phyloP scores from a whole-genome alignment of 2,329 filamentous ascomycete genomes.

The Hymenoscyphus occultus region DNA sequence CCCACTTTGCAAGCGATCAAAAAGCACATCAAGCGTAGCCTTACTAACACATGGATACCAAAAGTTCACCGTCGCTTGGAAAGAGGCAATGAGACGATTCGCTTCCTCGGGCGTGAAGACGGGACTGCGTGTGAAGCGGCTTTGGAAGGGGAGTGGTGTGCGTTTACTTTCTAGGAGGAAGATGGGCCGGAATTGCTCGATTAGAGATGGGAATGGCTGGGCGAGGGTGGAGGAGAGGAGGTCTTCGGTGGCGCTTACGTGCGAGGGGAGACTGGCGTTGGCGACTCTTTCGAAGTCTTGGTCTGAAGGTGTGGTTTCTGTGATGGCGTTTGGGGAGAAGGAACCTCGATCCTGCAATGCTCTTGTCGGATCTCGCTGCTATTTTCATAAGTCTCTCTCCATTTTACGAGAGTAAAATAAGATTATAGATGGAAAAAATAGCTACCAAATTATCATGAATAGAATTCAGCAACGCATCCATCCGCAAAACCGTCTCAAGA shows the following conservation, averaged over 20 bases:
- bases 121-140: constrained; percentile 40
- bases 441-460: constrained; percentile 24
- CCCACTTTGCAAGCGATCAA: constrained; percentile 20
- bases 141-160: constrained; percentile 36
- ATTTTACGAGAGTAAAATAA: neutral
- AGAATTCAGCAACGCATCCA: constrained; percentile 43
- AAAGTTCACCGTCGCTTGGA: constrained; percentile 49
- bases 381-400: neutral
- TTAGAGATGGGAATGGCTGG: constrained; percentile 22
- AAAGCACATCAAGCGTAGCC: constrained; percentile 36
- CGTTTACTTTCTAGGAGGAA: constrained; percentile 45
- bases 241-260: constrained; percentile 25
- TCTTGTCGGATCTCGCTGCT: constrained; percentile 18
- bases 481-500: constrained; percentile 47
- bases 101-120: constrained; percentile 44
- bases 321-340: constrained; percentile 18
- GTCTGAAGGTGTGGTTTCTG: constrained; percentile 19
- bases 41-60: constrained; percentile 52
- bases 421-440: too few species aligned
- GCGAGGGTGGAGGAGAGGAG: constrained; percentile 20
- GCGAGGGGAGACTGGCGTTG: constrained; percentile 24
- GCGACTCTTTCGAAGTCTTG: constrained; percentile 24
- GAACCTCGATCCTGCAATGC: constrained; percentile 5
- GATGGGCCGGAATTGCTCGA: constrained; percentile 19
- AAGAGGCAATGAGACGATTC: constrained; percentile 42